Evolutionary conservation across 768 basidiomycete genomes (phyloP), one percentile per base, ranked within the genome.

Genomic region (Lactarius psammicola): DNA sequence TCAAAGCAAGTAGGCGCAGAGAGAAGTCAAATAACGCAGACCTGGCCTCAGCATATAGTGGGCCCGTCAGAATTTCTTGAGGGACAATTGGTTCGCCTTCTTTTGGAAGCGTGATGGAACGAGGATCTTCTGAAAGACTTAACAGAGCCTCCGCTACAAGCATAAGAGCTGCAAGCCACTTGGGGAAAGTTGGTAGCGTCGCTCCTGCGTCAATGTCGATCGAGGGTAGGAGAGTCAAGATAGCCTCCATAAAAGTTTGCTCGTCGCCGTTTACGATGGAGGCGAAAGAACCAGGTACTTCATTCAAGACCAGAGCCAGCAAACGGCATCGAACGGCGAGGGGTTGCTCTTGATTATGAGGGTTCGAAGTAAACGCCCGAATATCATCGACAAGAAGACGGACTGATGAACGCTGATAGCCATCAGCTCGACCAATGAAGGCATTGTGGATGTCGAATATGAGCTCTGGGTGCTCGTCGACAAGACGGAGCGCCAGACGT

Each of bases 361-460:
- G 86, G 49, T 76, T 78, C 17, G 85, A 81, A 1, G 88, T 87
- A 72, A 88, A 89, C 34, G 78, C 76, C 66, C 85, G 86, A 73
- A 96, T 83, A 72, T 94, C 90, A 38, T 90, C 88, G 65, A 95
- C 80, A 60, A 98, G 82, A 62, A 85, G 82, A 51, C 83, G 82
- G 57, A 95, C 81, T 8, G 89, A 88, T 68, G 87, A 79, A 30
- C 83, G 80, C 67, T 88, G 86, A 70, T 87, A 83, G 51, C 80
- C 77, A 56, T 80, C 83, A 60, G 79, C 79, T 13, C 84, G 79
- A 31, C 87, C 87, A 63, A 90, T 82, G 75, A 97, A 95, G 26
- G 92, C 90, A 30, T 82, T 82, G 69, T 90, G 87, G 42, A 97
- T 82, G 73, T 97, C 94, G 73, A 95, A 97, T 49, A 97, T 86